phyloP scores from a whole-genome alignment of 2,329 filamentous ascomycete genomes.

The Macroventuria anomochaeta region DNA sequence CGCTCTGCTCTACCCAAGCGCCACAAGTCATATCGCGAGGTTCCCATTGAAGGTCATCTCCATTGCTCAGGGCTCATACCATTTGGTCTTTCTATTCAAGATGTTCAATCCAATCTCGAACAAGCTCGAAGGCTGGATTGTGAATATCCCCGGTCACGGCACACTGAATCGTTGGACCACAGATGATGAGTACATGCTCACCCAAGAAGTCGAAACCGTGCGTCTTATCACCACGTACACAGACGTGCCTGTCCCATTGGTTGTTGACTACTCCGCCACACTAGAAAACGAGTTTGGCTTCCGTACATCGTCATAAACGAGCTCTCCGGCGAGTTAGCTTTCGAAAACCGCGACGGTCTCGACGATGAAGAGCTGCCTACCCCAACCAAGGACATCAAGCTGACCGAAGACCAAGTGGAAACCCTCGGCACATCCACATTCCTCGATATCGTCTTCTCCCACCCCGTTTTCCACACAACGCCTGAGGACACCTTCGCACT shows the following conservation, averaged over 20 bases:
- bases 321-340: conserved; percentile 17
- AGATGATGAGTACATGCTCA: conserved; percentile 5
- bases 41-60: not conserved
- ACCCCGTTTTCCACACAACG: conserved; percentile 1
- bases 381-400: too few relatives aligned
- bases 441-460: conserved; percentile 4
- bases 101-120: not conserved
- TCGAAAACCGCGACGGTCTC: too few relatives aligned
- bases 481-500: conserved; percentile 27
- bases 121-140: not conserved
- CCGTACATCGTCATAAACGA: conserved; percentile 28
- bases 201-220: not conserved
- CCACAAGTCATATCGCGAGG: not conserved
- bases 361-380: too few relatives aligned
- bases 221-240: conserved; percentile 2
- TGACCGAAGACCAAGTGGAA: not conserved
- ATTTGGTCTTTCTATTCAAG: not conserved
- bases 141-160: conserved; percentile 8
- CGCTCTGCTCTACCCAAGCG: not conserved
- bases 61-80: not conserved
- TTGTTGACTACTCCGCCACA: conserved; percentile 19
- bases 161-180: not conserved
- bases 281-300: conserved; percentile 22
- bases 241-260: conserved; percentile 15
- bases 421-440: not conserved